phyloP scores from a whole-genome alignment of 257 asterid genomes.

The Cinchona pubescens region DNA sequence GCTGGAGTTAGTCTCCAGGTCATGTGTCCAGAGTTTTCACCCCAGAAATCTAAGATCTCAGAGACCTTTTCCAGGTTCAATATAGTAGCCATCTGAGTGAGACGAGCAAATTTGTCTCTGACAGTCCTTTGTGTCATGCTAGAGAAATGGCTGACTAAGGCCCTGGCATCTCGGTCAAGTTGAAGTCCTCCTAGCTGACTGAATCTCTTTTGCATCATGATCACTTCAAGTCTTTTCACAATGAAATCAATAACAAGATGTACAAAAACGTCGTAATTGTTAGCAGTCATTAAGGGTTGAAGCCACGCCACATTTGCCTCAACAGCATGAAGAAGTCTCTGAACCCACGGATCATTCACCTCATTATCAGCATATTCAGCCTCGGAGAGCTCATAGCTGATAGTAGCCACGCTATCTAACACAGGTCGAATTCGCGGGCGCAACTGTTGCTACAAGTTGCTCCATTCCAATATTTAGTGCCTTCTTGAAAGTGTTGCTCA shows the following conservation, averaged over 20 bases:
- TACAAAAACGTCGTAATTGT: constrained; percentile 69
- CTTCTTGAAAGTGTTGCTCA: constrained; percentile 77
- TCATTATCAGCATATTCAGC: constrained; percentile 94
- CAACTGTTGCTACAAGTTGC: constrained; percentile 70
- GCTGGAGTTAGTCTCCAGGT: constrained; percentile 97
- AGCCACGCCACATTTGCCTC: constrained; percentile 88
- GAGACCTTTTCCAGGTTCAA: constrained; percentile 90
- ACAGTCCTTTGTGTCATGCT: constrained; percentile 91
- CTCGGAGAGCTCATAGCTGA: constrained; percentile 87
- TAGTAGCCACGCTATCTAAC: constrained; percentile 77
- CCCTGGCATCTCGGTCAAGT: constrained; percentile 86
- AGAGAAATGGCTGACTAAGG: constrained; percentile 89
- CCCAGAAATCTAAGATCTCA: constrained; percentile 97
- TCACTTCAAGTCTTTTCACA: constrained; percentile 87
- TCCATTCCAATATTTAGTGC: constrained; percentile 67
- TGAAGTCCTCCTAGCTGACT: constrained; percentile 99
- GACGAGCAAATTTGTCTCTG: constrained; percentile 85
- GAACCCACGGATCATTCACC: constrained; percentile 98
- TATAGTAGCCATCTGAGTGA: constrained; percentile 96
- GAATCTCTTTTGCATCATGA: constrained; percentile 95
- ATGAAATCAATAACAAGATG: constrained; percentile 78
- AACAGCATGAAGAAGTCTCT: constrained; percentile 87
- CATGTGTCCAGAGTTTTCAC: constrained; percentile 97
- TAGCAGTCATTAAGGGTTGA: constrained; percentile 75
- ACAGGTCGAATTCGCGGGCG: constrained; percentile 87